A percentile compares a stretch with the other conserved stretches of the same genome.
Conservation (phyloP, 305 asterid genomes). For the Solanum chacoense region DNA sequence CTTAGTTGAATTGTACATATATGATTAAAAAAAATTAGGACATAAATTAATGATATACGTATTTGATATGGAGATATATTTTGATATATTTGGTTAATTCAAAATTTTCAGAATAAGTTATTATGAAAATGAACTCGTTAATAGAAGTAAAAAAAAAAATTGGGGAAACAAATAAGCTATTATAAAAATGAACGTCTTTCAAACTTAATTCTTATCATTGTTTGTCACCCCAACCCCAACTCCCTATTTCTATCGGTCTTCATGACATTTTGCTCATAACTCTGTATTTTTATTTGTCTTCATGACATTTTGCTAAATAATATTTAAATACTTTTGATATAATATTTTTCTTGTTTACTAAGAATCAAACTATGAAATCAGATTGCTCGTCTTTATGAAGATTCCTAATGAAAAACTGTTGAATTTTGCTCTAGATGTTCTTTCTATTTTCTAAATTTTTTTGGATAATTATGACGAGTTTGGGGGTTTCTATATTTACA, state of each 20-base stretch:
- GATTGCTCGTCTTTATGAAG: neutral
- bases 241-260: neutral
- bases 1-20: neutral
- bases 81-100: neutral
- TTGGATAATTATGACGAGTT: neutral
- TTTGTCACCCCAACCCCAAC: neutral
- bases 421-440: neutral
- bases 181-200: neutral
- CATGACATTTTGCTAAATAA: too few relatives aligned
- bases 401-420: too few relatives aligned
- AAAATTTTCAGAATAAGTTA: too few relatives aligned
- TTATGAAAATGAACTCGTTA: neutral
- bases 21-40: neutral
- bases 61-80: neutral
- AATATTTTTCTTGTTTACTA: too few relatives aligned
- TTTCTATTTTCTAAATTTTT: too few relatives aligned
- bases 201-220: neutral
- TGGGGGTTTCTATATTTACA: neutral
- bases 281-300: neutral
- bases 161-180: neutral
- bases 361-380: neutral
- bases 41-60: neutral
- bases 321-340: neutral
- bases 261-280: neutral
- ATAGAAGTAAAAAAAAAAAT: neutral